Base-by-base conservation (phyloP, 1,284 basidiomycete genomes). In the Ganoderma leucocontextum region DNA sequence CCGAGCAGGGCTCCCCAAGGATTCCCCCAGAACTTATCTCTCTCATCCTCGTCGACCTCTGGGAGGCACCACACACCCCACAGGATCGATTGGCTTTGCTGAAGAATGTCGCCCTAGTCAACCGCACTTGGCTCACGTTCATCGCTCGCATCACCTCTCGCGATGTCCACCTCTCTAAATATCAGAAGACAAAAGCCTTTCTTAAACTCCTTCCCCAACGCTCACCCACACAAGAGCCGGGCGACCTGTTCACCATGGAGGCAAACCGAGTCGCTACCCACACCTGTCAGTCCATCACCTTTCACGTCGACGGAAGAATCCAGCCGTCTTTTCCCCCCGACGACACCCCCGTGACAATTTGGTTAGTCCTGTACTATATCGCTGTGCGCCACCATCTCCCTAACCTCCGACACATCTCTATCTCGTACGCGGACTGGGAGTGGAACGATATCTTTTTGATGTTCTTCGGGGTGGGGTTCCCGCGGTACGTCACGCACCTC, bases 21-120 rank as follows among this genome's bases (percentile, higher is more conserved):
- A 74, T 83, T 17, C 82, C 82, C 7, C 66, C 74, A 33, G 83
- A 84, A 66, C 70, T 84, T 39, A 67, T 81, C 63, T 79, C 80
- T 62, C 66, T 78, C 41, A 81, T 84, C 57, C 68, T 84, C 63
- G 61, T 52, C 15, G 73, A 77, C 29, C 73, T 75, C 29, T 84
- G 83, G 84, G 60, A 70, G 8, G 72, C 74, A 5, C 68, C 74
- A 4, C 76, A 82, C 59, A 64, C 74, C 13, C 64, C 67, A 0
- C 47, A 72, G 35, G 81, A 82, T 33, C 80, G 82, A 42, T 75
- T 75, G 29, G 41, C 64, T 17, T 72, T 82, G 19, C 78, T 80
- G 75, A 74, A 73, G 13, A 73, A 78, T 4, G 68, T 80, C 13
- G 75, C 75, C 47, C 74, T 77, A 22, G 78, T 82, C 61, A 81